Evolutionary conservation across 768 basidiomycete species (phyloP).

Genomic region (Suillus paluster): DNA sequence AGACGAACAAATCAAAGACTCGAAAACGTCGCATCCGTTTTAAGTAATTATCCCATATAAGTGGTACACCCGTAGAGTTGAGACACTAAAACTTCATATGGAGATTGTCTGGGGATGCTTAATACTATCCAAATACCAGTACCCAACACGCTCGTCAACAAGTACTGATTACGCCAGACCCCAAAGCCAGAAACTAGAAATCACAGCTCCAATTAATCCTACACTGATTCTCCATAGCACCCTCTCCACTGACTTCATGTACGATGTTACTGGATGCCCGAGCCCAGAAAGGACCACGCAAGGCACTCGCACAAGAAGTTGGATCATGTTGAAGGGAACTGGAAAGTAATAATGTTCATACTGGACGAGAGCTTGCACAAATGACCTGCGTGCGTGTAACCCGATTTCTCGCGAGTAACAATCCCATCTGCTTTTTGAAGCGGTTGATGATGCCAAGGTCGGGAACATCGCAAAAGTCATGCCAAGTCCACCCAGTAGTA

Average conservation of each 20-base stretch:
- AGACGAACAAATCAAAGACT: neutral
- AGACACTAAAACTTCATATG: no score
- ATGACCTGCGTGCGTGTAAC: slow-evolving; percentile 45
- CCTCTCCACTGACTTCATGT: slow-evolving; percentile 29
- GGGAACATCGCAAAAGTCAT: slow-evolving; percentile 37
- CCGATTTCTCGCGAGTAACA: slow-evolving; percentile 50
- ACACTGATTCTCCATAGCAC: slow-evolving; percentile 48
- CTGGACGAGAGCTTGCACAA: slow-evolving; percentile 38
- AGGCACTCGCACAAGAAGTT: slow-evolving; percentile 7
- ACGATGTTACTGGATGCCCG: slow-evolving; percentile 19
- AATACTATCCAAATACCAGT: neutral
- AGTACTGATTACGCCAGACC: slow-evolving; percentile 12
- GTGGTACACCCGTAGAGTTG: neutral
- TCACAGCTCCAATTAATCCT: slow-evolving; percentile 40
- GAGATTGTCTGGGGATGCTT: no score
- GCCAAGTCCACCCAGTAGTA: slow-evolving; percentile 35
- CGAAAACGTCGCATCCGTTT: neutral
- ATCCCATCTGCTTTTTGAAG: slow-evolving; percentile 45
- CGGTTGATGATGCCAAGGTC: slow-evolving; percentile 10
- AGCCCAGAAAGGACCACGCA: slow-evolving; percentile 14
- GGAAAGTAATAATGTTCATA: slow-evolving; percentile 51
- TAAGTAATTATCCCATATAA: slow-evolving; percentile 1
- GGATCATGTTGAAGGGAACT: slow-evolving; percentile 55
- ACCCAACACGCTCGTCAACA: neutral
- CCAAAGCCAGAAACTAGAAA: slow-evolving; percentile 35